Base-by-base conservation (phyloP, 164 flowering plant species). In the Echeveria elegans region DNA sequence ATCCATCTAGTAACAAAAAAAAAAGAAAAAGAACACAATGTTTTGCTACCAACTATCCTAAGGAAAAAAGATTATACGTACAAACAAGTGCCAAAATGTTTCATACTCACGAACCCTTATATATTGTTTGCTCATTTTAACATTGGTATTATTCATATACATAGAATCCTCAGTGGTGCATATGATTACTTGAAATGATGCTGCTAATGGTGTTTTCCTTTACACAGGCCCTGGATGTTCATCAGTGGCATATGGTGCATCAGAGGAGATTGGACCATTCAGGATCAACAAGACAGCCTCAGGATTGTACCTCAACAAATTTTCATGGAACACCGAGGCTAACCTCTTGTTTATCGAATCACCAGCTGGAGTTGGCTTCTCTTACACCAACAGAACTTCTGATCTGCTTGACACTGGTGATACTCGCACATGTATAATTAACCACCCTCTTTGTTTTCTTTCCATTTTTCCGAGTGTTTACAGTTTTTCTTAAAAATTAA, bases 351-450 rank as follows among this genome's bases (percentile, higher is more conserved):
- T 89, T 76, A 69, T 92, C 28, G 98, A 92, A 75, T 68, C 95
- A 47, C 98, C 98, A 0, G 96, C 98, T 6, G 98, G 98, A 5
- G 98, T 92, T 28, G 98, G 98, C 40, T 92, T 86, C 83, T 92
- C 98, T 31, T 92, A 89, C 82, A 74, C 70, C 80, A 92, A 89
- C 77, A 77, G 71, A 9, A 82, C 92, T 48, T 79, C 88, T 0
- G 95, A 89, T 65, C 80, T 89, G 53, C 65, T 78, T 24, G 76
- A 86, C 76, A 84, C 96, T 21, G 98, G 96, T 0, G 98, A 92
- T 66, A 68, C 58, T 19, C 89, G 89, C 38, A 92, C 98, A 7
- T 90, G 98, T 92, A 82, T 6, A 5, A 37, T 7, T 18, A 56
- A 7, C 23, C 61, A n/a, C n/a, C n/a, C n/a, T n/a, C n/a, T n/a